phyloP scores from a whole-genome alignment of 768 basidiomycete genomes.

The Dentipellis fragilis region DNA sequence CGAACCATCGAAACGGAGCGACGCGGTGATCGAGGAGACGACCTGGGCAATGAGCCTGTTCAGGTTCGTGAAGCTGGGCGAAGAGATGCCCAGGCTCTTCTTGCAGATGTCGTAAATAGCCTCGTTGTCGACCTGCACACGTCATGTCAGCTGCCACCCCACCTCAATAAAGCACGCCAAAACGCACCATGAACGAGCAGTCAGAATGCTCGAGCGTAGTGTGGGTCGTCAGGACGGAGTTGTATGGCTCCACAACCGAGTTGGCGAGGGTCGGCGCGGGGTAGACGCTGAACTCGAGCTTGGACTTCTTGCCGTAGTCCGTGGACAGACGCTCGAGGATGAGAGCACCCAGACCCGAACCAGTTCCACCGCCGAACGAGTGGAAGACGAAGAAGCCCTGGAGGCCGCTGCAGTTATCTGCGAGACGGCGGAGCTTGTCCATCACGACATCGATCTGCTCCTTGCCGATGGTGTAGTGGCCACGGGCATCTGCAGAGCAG shows the following conservation, averaged over 20 bases:
- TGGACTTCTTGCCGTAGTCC: constrained; percentile 99
- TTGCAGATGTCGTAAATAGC: constrained; percentile 60
- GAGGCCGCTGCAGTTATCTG: constrained; percentile 95
- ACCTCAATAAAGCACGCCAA: constrained; percentile 15
- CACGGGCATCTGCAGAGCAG: constrained; percentile 71
- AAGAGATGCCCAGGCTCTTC: constrained; percentile 44
- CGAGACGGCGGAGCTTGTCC: constrained; percentile 93
- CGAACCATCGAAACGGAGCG: constrained; percentile 55
- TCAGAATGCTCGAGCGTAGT: constrained; percentile 99
- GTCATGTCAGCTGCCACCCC: neutral
- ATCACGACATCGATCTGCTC: constrained; percentile 95
- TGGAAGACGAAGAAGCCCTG: constrained; percentile 99
- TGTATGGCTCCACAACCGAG: constrained; percentile 98
- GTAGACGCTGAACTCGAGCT: constrained; percentile 97
- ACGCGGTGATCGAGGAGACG: constrained; percentile 34
- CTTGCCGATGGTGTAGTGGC: constrained; percentile 98
- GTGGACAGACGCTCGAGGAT: constrained; percentile 93
- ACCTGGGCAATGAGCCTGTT: constrained; percentile 63
- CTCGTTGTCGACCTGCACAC: constrained; percentile 39
- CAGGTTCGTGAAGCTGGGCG: constrained; percentile 54
- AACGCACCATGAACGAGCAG: constrained; percentile 90
- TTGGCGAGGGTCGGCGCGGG: constrained; percentile 90
- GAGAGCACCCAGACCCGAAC: constrained; percentile 97
- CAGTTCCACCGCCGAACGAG: constrained; percentile 99
- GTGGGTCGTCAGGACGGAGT: constrained; percentile 95